Base-by-base conservation (phyloP, 129 eudicot genomes). In the Centella asiatica region DNA sequence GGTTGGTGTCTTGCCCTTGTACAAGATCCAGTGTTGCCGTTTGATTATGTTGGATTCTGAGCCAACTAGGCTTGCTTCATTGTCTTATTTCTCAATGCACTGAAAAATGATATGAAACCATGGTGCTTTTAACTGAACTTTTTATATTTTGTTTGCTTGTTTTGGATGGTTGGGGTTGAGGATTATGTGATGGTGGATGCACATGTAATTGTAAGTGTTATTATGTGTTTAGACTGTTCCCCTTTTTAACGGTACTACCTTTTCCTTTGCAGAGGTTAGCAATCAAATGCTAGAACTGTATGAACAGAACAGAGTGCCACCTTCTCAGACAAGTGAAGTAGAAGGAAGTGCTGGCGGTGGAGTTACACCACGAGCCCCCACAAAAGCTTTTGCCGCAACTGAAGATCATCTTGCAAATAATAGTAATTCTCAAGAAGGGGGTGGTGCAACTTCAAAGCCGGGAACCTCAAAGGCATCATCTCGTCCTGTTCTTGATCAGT, bases 231-330 rank as follows among this genome's bases (percentile, higher is more conserved):
- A 18, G 23, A 52, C 60, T 48, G 51, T 45, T 52, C 39, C 24
- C n/a, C 32, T 68, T 12, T 46, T 20, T 31, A 22, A 56, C 57
- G 31, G 22, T 34, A 26, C 26, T 13, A n/a, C 47, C 19, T 46
- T 37, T 58, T 61, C 12, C 48, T 50, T 40, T 87, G 80, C 88
- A 87, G 99, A 87, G 78, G 94, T 92, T 49, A 87, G 99, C 74
- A 92, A 92, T 71, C 99, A 92, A 76, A 83, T 90, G 95, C 67
- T 90, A 24, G 98, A 90, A 64, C 66, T 92, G 55, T 92, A 92
- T 66, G 96, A 92, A 53, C 99, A 92, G 69, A 92, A 87, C 31
- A 78, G 78, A 77, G 76, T 71, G 67, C 90, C 90, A 14, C 85
- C 81, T 61, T 66, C 95, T 58, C 99, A 87, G 74, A 82, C 90